Conservation (phyloP, 2,329 filamentous ascomycete genomes). For the Dothistroma septosporum region DNA sequence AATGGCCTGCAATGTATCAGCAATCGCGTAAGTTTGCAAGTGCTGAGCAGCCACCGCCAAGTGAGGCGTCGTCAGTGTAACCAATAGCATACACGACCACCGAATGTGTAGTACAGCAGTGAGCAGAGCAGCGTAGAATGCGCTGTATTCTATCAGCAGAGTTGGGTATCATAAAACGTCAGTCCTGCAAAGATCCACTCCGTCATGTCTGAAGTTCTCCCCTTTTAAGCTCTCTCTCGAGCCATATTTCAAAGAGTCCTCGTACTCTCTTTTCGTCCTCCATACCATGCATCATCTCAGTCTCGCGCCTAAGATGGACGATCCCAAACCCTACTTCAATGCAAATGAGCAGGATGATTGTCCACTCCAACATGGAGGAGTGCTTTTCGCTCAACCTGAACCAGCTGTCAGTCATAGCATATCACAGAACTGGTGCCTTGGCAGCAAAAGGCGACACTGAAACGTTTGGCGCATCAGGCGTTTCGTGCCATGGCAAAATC, state of each 20-base stretch:
- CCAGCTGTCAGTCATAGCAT: not conserved
- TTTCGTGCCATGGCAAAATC: not conserved
- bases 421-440: not conserved
- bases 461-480: not conserved
- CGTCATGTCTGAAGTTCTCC: not conserved
- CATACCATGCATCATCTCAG: conserved; percentile 41
- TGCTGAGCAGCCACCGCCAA: not conserved
- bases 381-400: conserved; percentile 73
- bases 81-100: not conserved
- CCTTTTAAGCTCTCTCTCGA: conserved; percentile 30
- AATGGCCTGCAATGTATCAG: not conserved
- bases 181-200: not conserved
- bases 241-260: conserved; percentile 37
- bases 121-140: not conserved
- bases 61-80: not conserved
- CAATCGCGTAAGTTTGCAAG: not conserved
- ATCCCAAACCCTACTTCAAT: conserved; percentile 90
- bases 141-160: not conserved
- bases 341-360: conserved; percentile 89
- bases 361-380: conserved; percentile 83
- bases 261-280: conserved; percentile 42
- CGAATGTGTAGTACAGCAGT: no score
- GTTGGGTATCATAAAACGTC: not conserved
- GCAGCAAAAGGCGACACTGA: not conserved
- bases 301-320: conserved; percentile 65